These are phyloP conservation scores for Nemania abortiva DNA, from an alignment of 2,329 filamentous ascomycete genomes.

Conservation along the genomic window DNA sequence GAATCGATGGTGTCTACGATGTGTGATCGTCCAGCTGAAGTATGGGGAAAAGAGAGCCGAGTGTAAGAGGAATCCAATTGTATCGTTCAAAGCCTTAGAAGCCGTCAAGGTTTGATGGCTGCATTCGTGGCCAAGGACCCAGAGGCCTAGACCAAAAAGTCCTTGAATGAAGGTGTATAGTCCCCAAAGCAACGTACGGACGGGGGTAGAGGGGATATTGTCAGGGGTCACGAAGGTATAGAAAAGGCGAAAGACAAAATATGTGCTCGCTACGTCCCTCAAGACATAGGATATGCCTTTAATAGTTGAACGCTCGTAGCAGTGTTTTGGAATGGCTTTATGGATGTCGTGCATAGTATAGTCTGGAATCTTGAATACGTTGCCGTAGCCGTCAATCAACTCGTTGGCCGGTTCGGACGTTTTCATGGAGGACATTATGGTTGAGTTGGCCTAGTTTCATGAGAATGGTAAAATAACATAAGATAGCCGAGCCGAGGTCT, in stretches of 20 bases:
- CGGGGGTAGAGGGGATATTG: neutral
- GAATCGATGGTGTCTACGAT: conserved; percentile 73
- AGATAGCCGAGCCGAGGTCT: too few species aligned
- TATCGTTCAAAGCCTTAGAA: conserved; percentile 68
- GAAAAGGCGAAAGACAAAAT: neutral
- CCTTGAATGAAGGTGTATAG: neutral
- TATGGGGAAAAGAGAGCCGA: conserved; percentile 75
- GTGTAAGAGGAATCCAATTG: conserved; percentile 74
- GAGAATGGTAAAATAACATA: too few species aligned
- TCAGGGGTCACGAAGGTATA: too few species aligned
- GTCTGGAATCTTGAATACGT: neutral
- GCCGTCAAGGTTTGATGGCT: conserved; percentile 77
- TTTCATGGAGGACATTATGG: too few species aligned
- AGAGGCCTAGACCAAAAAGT: conserved; percentile 58
- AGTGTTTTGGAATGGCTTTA: conserved; percentile 3
- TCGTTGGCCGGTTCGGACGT: too few species aligned
- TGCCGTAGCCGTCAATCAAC: neutral
- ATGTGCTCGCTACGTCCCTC: neutral
- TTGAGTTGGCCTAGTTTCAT: too few species aligned
- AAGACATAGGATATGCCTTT: neutral
- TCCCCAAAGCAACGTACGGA: neutral
- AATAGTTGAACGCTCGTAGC: neutral
- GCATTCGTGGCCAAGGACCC: conserved; percentile 78
- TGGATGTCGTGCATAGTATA: neutral
- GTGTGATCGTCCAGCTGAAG: conserved; percentile 79